phyloP scores from a whole-genome alignment of 2,329 filamentous ascomycete species.

The Trichophyton equinum region DNA sequence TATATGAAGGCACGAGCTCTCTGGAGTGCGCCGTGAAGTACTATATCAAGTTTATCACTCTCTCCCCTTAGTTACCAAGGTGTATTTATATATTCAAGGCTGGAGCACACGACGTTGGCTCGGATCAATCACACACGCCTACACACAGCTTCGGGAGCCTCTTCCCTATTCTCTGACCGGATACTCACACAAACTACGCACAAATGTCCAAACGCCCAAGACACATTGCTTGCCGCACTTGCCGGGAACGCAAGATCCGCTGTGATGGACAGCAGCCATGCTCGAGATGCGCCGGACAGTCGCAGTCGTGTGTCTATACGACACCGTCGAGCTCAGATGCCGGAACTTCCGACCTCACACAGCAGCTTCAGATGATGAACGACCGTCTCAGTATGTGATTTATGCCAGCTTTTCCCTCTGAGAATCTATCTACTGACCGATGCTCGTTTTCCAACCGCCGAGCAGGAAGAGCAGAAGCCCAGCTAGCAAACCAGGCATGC shows the following conservation, averaged over 20 bases:
- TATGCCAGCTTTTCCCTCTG: not conserved
- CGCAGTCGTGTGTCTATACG: slow-evolving; percentile 3
- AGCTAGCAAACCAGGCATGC: slow-evolving; percentile 3
- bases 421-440: not conserved
- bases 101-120: not conserved
- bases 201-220: slow-evolving; percentile 6
- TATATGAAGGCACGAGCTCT: slow-evolving; percentile 4
- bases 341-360: not conserved
- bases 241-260: slow-evolving; percentile 4
- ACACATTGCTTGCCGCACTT: slow-evolving; percentile 7
- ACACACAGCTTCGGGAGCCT: not conserved
- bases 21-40: not conserved
- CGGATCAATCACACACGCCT: not conserved
- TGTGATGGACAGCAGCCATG: slow-evolving; percentile 6
- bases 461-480: slow-evolving; percentile 4
- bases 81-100: not conserved
- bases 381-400: slow-evolving; percentile 1
- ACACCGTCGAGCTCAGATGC: slow-evolving; percentile 4
- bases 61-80: not conserved
- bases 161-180: too few relatives aligned
- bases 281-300: slow-evolving; percentile 1
- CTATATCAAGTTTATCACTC: not conserved
- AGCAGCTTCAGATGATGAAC: slow-evolving; percentile 6
- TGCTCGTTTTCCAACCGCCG: not conserved
- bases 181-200: not conserved